Evolutionary conservation across 2,329 filamentous ascomycete species (phyloP), one percentile per base, ranked within the genome.

Genomic region (Fusarium citri): DNA sequence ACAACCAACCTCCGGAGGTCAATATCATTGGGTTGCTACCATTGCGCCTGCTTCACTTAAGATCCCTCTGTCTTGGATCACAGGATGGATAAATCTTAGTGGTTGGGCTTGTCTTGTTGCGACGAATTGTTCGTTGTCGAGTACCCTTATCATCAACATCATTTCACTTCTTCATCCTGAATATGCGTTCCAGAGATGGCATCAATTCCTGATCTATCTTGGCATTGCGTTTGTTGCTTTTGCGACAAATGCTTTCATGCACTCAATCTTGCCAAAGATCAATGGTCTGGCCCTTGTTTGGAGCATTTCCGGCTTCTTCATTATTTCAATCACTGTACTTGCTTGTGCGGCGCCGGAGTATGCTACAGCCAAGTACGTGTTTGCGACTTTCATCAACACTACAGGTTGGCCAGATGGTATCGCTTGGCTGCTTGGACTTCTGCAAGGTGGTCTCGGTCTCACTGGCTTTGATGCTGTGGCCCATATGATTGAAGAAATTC

Each of bases 21-120:
- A 90, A 77, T 92, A 93, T 68, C 89, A 92, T 76, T 93, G 91
- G 91, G 91, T 91, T 3, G 89, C 91, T n/a, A 72, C 65, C 6
- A 70, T 74, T 45, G 67, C 72, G 1, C 72, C 72, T 0, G 45
- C 34, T 0, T 69, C 72, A 2, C 46, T 74, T 3, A 74, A 72
- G 40, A 62, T 65, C 1, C 61, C 69, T 0, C 59, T 79, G 2
- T 78, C 78, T 5, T 79, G 77, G 77, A 61, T 78, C 1, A 79
- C 76, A 0, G 78, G 76, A 8, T 93, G 90, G 89, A 91, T 90
- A 76, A 91, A 89, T 72, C 86, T 89, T 43, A 88, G 88, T 15
- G 90, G 89, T 20, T 92, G 91, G 90, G 72, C 78, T 45, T 87
- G 87, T 25, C 79, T 93, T 26, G 89, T 89, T 2, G 90, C 91